Evolutionary conservation across 768 basidiomycete species (phyloP).

Genomic region (Auriscalpium vulgare): DNA sequence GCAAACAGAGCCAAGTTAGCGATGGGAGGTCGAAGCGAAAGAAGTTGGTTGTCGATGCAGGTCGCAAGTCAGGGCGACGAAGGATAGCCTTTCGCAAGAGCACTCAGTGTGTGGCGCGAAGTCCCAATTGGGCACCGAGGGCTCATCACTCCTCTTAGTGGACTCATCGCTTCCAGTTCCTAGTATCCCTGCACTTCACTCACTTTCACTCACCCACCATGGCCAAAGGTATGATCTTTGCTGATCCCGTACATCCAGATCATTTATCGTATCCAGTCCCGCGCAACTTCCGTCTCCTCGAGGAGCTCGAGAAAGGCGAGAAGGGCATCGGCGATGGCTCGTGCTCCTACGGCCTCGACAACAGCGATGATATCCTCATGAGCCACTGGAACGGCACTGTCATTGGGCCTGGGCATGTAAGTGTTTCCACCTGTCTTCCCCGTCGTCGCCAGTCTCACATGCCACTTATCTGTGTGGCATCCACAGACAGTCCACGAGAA

Average conservation of each 20-base stretch:
- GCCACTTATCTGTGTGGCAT: conserved; percentile 6
- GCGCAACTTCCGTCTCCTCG: conserved; percentile 91
- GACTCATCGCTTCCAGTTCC: not conserved
- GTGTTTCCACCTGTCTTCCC: conserved; percentile 22
- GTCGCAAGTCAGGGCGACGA: not conserved
- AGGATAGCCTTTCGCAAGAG: not conserved
- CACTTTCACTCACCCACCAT: conserved; percentile 9
- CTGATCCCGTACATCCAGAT: not conserved
- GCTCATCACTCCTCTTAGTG: not conserved
- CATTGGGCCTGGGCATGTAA: conserved; percentile 94
- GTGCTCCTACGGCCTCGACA: conserved; percentile 94
- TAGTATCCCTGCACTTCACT: not conserved
- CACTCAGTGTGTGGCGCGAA: not conserved
- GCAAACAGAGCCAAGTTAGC: not conserved
- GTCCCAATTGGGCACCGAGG: not conserved
- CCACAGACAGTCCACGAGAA: conserved; percentile 94
- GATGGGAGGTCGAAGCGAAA: not conserved
- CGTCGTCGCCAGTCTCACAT: not conserved
- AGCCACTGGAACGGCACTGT: conserved; percentile 98
- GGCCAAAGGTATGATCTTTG: conserved; percentile 25
- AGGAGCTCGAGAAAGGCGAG: conserved; percentile 99
- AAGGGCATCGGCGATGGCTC: conserved; percentile 98
- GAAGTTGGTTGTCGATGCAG: not conserved
- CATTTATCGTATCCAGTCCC: conserved; percentile 54
- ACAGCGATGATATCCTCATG: conserved; percentile 96